These are phyloP conservation scores for Handroanthus guayacan DNA, from an alignment of 257 asterid species.

Conservation along the genomic window DNA sequence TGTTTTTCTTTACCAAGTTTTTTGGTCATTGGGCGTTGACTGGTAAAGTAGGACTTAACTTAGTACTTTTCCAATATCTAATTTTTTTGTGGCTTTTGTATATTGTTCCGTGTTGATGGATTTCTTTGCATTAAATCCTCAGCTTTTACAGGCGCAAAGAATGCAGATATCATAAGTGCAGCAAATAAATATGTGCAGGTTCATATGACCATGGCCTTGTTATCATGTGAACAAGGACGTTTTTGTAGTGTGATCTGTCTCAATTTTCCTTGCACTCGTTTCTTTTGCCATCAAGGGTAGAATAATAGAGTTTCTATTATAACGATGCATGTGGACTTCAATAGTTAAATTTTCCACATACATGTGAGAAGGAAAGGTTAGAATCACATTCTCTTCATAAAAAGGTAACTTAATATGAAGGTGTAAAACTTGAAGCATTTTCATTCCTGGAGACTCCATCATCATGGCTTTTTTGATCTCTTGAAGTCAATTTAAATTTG, in stretches of 20 bases:
- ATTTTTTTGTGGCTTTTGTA: constrained; percentile 1
- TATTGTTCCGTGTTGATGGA: constrained; percentile 29
- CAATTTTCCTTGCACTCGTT: too few species aligned
- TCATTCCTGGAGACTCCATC: background rate
- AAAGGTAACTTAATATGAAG: background rate
- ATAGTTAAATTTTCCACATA: constrained; percentile 1
- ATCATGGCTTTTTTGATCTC: constrained; percentile 8
- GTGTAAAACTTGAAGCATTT: background rate
- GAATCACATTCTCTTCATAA: background rate
- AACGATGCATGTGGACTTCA: background rate
- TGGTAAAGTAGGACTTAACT: constrained; percentile 46
- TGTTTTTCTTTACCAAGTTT: constrained; percentile 66
- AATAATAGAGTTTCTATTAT: background rate
- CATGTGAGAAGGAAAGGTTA: background rate
- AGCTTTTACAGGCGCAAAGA: constrained; percentile 90
- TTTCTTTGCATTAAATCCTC: constrained; percentile 36
- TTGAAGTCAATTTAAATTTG: constrained; percentile 7
- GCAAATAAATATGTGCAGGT: constrained; percentile 96
- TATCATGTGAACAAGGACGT: background rate
- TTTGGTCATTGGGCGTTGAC: constrained; percentile 72
- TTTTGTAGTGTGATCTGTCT: too few species aligned
- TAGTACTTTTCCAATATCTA: background rate
- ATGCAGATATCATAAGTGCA: constrained; percentile 71
- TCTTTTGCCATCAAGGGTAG: constrained; percentile 4
- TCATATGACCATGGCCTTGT: constrained; percentile 14